Evolutionary conservation across 2,329 filamentous ascomycete genomes (phyloP).

Genomic region (Calonectria honghensis): DNA sequence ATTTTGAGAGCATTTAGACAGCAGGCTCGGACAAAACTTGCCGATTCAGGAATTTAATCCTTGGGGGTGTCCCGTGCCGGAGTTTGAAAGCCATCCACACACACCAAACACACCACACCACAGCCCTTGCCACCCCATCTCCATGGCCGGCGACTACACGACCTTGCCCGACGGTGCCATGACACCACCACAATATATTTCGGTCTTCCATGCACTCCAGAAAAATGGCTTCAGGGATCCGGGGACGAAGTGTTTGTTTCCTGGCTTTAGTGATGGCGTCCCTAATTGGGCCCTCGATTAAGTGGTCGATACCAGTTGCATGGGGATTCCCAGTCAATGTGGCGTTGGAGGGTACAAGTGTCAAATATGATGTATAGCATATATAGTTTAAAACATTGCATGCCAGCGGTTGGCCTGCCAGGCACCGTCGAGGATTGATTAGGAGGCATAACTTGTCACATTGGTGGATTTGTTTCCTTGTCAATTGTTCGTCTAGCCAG

Average conservation of each 20-base stretch:
- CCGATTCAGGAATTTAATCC: conserved; percentile 12
- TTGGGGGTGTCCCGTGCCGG: not conserved
- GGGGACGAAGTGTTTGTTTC: conserved; percentile 38
- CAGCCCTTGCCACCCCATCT: conserved; percentile 12
- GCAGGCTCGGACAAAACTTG: not conserved
- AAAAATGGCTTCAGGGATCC: conserved; percentile 26
- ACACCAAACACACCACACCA: conserved; percentile 29
- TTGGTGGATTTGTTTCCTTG: conserved; percentile 21
- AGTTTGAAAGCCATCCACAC: conserved; percentile 21
- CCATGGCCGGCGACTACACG: conserved; percentile 3
- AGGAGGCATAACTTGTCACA: conserved; percentile 5
- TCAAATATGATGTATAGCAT: conserved; percentile 27
- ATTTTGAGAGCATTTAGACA: not conserved
- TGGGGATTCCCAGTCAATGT: conserved; percentile 19
- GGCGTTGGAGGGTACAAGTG: conserved; percentile 12
- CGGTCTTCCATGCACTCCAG: conserved; percentile 18
- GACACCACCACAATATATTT: conserved; percentile 34
- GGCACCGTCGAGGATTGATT: conserved; percentile 1
- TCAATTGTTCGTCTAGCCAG: conserved; percentile 5
- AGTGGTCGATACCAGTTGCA: conserved; percentile 16
- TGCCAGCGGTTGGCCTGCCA: conserved; percentile 8
- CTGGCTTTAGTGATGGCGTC: not conserved
- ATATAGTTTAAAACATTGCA: conserved; percentile 23
- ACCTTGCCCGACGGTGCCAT: conserved; percentile 25
- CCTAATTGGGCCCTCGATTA: conserved; percentile 13